Percentiles rank a stretch among this genome's conserved stretches.
phyloP scores from a whole-genome alignment of 2,329 filamentous ascomycete genomes.

The Aureobasidium zeae region DNA sequence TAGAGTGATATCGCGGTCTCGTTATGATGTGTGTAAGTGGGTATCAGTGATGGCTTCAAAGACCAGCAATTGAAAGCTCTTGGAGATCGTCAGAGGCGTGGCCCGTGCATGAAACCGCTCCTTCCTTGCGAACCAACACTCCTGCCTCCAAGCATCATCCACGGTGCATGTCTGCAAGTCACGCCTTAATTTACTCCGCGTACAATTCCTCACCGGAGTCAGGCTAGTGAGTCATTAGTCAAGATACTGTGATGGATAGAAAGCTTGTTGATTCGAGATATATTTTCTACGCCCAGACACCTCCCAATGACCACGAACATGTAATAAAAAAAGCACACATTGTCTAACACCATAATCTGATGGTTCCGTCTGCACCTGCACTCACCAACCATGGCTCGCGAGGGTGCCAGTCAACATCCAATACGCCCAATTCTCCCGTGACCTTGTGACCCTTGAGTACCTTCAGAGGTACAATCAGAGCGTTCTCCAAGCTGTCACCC shows the following conservation, averaged over 20 bases:
- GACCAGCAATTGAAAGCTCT: slow-evolving; percentile 5
- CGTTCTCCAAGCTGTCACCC: slow-evolving; percentile 89
- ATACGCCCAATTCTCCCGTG: slow-evolving; percentile 73
- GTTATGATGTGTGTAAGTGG: not conserved
- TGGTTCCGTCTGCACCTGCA: slow-evolving; percentile 87
- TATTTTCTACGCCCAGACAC: slow-evolving; percentile 12
- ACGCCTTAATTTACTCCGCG: too few relatives aligned
- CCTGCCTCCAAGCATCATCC: too few relatives aligned
- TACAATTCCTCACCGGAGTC: too few relatives aligned
- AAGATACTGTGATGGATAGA: too few relatives aligned
- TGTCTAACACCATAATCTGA: slow-evolving; percentile 65
- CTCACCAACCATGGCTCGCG: slow-evolving; percentile 88
- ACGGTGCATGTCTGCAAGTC: too few relatives aligned
- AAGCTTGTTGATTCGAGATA: slow-evolving; percentile 3
- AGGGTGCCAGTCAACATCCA: slow-evolving; percentile 95
- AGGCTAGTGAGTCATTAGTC: too few relatives aligned
- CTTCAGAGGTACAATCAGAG: slow-evolving; percentile 92
- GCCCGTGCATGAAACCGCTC: slow-evolving; percentile 4
- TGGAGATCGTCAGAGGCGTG: not conserved
- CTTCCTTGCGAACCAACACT: too few relatives aligned
- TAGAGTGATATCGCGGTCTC: not conserved
- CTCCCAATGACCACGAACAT: slow-evolving; percentile 11
- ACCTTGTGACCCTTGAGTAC: slow-evolving; percentile 85
- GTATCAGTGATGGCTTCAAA: not conserved
- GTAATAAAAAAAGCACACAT: not conserved